Base-by-base conservation (phyloP, 345 rosid species). In the Cardamine occulta region DNA sequence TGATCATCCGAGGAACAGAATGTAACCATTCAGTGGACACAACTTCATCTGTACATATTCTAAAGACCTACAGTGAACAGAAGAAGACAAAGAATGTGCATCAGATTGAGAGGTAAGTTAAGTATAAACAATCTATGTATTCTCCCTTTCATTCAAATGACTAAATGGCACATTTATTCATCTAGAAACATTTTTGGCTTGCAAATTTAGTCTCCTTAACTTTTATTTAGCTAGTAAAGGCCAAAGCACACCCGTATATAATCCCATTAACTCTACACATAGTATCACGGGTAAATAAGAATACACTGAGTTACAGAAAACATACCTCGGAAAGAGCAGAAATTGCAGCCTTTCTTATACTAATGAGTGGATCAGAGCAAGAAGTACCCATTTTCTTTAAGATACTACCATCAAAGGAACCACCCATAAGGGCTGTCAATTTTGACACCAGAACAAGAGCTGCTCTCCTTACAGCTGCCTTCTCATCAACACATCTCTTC, bases 361-460 rank as follows among this genome's bases (percentile, higher is more conserved):
- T 95, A 61, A 95, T 88, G 56, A 95, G 97, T 7, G 97, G 90
- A 77, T 94, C 98, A 4, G 92, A 94, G 76, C 97, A 94, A 77
- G 98, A 93, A 72, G 88, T 84, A 51, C 93, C 97, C 85, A 90
- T 79, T 13, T 83, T 88, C 80, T 88, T 92, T 44, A 92, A 84
- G 76, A 94, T 62, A 82, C 80, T 66, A 62, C 77, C 87, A 81
- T 88, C 99, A 42, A 90, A 77, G 76, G 84, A 80, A 61, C 93
- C 91, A 31, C 87, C 85, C 63, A 89, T 59, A 77, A 87, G 86
- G 42, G 90, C 76, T 44, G 85, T 87, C 82, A 86, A 69, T 88
- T 88, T 90, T 74, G 87, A 81, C 53, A 86, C 88, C 40, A 94
- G 84, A 83, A 83, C 74, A 81, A 92, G 88, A 39, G 93, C 89